Evolutionary conservation across 2,329 filamentous ascomycete genomes (phyloP).

Genomic region (Purpureocillium lavendulum): DNA sequence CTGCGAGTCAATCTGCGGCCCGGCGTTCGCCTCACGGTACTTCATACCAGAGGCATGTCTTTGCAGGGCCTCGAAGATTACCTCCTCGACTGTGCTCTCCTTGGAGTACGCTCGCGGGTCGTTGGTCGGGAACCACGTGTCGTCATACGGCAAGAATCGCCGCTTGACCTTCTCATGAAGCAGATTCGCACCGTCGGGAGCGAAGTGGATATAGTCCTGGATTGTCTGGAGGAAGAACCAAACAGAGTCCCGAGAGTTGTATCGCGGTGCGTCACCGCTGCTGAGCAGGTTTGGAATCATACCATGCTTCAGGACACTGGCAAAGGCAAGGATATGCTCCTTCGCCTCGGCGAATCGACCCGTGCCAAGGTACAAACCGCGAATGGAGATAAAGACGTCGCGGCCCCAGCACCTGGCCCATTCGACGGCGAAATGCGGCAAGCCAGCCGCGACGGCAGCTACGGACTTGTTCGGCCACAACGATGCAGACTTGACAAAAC

Average conservation of each 20-base stretch:
- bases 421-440: conserved; percentile 87
- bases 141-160: conserved; percentile 89
- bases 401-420: conserved; percentile 98
- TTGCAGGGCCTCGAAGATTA: conserved; percentile 90
- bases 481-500: conserved; percentile 81
- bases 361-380: conserved; percentile 85
- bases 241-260: conserved; percentile 92
- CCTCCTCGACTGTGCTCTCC: conserved; percentile 74
- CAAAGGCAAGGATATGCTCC: conserved; percentile 92
- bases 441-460: conserved; percentile 79
- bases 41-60: conserved; percentile 84
- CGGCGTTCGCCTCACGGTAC: conserved; percentile 92
- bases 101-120: conserved; percentile 81
- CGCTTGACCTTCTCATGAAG: conserved; percentile 71
- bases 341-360: conserved; percentile 81
- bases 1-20: conserved; percentile 77
- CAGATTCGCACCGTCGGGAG: conserved; percentile 65
- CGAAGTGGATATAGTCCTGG: conserved; percentile 82
- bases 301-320: conserved; percentile 92
- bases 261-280: conserved; percentile 76
- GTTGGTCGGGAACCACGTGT: conserved; percentile 81
- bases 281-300: conserved; percentile 95
- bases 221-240: conserved; percentile 98
- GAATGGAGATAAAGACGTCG: conserved; percentile 92
- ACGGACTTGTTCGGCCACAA: conserved; percentile 80